A percentile compares a stretch with the other conserved stretches of the same genome.
These are phyloP conservation scores for Anisodus tanguticus DNA, from an alignment of 257 asterid species.

Conservation along the genomic window DNA sequence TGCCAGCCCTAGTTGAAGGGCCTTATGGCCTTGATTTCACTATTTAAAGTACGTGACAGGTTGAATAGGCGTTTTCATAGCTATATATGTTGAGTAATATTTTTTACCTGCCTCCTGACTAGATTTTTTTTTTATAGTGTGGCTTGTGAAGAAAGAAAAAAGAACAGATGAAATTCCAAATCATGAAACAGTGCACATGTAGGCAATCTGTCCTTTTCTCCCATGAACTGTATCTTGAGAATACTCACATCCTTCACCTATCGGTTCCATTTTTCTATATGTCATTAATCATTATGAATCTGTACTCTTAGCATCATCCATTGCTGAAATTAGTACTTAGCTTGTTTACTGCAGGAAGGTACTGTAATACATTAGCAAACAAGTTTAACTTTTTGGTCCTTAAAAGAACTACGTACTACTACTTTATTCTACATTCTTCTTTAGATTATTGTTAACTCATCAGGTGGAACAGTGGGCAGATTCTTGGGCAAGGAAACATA, in stretches of 20 bases:
- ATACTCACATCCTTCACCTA: slow-evolving; percentile 11
- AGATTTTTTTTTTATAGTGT: not conserved
- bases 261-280: too few species aligned
- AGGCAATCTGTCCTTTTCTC: slow-evolving; percentile 46
- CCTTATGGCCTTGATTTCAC: too few species aligned
- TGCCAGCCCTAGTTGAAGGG: too few species aligned
- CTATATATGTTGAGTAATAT: not conserved
- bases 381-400: too few species aligned
- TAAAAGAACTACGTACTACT: too few species aligned
- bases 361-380: not conserved
- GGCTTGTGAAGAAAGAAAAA: slow-evolving; percentile 3
- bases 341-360: not conserved
- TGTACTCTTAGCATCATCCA: not conserved
- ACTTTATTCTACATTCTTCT: not conserved
- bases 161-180: slow-evolving; percentile 57
- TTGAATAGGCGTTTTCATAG: not conserved
- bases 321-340: too few species aligned
- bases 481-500: not conserved
- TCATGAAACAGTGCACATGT: slow-evolving; percentile 50
- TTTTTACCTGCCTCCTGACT: not conserved
- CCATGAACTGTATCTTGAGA: slow-evolving; percentile 49
- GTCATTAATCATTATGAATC: not conserved
- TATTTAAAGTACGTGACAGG: not conserved
- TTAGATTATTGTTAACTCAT: not conserved
- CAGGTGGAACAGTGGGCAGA: not conserved